These are phyloP conservation scores for Zymoseptoria pseudotritici DNA, from an alignment of 2,329 filamentous ascomycete species.

Conservation along the genomic window DNA sequence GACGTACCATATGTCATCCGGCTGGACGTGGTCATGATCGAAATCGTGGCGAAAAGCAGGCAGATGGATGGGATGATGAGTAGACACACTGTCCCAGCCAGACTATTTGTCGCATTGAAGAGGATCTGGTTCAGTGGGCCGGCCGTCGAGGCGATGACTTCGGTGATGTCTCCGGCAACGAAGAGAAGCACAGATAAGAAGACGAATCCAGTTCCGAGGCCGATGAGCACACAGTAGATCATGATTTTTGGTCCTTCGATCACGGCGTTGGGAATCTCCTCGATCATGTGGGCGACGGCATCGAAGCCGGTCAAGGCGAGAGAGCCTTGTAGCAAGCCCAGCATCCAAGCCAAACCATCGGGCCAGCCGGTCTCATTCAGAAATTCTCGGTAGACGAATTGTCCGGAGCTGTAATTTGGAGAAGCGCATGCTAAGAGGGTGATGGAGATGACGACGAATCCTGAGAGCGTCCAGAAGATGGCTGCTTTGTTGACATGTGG, in stretches of 20 bases:
- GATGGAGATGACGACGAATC: conserved; percentile 63
- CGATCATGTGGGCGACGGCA: conserved; percentile 45
- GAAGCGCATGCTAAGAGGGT: conserved; percentile 60
- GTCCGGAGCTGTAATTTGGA: conserved; percentile 55
- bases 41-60: conserved; percentile 29
- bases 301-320: conserved; percentile 43
- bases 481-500: conserved; percentile 61
- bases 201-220: conserved; percentile 30
- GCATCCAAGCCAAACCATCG: conserved; percentile 35
- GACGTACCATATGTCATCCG: conserved; percentile 27
- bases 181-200: conserved; percentile 32
- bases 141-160: conserved; percentile 26
- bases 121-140: conserved; percentile 31
- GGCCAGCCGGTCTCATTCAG: conserved; percentile 48
- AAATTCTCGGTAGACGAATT: conserved; percentile 61
- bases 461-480: conserved; percentile 62
- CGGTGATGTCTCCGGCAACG: conserved; percentile 26
- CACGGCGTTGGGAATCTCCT: conserved; percentile 31
- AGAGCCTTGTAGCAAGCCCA: conserved; percentile 35
- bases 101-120: conserved; percentile 28
- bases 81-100: conserved; percentile 29
- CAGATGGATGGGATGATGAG: conserved; percentile 32
- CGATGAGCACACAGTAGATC: conserved; percentile 32
- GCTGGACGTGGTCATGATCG: conserved; percentile 31
- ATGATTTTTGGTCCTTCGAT: conserved; percentile 31